These are phyloP conservation scores for Colletotrichum tofieldiae DNA, from an alignment of 2,329 filamentous ascomycete genomes.

Conservation along the genomic window DNA sequence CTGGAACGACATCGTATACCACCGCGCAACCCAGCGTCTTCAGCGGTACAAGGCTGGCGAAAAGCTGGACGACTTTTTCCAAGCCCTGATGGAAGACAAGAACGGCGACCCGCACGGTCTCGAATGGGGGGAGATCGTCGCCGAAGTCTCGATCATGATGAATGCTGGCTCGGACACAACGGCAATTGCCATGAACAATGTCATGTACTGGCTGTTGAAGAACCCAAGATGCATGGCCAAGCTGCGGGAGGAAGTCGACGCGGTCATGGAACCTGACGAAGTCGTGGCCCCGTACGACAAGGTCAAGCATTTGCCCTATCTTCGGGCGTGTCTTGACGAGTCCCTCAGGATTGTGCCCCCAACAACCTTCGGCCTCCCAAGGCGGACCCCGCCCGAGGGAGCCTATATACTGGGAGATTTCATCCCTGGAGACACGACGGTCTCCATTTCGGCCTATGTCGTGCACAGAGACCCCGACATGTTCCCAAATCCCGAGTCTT, in stretches of 20 bases:
- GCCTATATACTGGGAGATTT: too few relatives aligned
- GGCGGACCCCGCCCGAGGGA: too few relatives aligned
- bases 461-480: slow-evolving; percentile 44
- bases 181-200: slow-evolving; percentile 64
- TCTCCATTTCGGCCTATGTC: slow-evolving; percentile 48
- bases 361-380: too few relatives aligned
- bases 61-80: slow-evolving; percentile 72
- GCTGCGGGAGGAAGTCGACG: slow-evolving; percentile 56
- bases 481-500: slow-evolving; percentile 48
- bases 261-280: too few relatives aligned
- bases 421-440: too few relatives aligned
- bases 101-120: slow-evolving; percentile 59
- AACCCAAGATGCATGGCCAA: slow-evolving; percentile 58
- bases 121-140: slow-evolving; percentile 71
- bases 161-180: slow-evolving; percentile 65
- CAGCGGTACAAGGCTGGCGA: slow-evolving; percentile 65
- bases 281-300: too few relatives aligned
- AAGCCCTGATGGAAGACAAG: slow-evolving; percentile 66
- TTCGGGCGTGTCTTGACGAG: too few relatives aligned
- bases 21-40: background rate
- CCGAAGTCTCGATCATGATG: slow-evolving; percentile 69
- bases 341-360: too few relatives aligned
- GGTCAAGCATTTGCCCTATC: too few relatives aligned
- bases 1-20: too few relatives aligned
- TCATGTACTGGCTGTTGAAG: slow-evolving; percentile 66